phyloP scores from a whole-genome alignment of 2,329 filamentous ascomycete genomes.

The Apiospora kogelbergensis region DNA sequence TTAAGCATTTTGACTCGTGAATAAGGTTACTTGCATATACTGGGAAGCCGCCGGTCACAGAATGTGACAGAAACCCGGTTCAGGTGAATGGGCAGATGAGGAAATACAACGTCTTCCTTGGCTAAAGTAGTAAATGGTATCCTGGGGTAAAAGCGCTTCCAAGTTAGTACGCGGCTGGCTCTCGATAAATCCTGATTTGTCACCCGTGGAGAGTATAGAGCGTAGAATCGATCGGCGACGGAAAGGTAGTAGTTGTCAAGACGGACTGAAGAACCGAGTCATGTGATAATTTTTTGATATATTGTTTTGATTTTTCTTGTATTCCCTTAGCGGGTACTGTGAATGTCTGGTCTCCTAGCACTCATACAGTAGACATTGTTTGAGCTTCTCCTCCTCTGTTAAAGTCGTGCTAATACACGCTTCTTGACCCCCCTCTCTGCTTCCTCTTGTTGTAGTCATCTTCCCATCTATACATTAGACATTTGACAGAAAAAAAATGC shows the following conservation, averaged over 20 bases:
- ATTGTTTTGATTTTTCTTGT: not conserved
- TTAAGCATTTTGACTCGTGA: not conserved
- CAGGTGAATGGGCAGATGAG: not conserved
- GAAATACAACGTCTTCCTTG: not conserved
- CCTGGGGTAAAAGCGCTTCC: not conserved
- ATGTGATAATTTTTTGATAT: not conserved
- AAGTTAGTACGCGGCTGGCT: not conserved
- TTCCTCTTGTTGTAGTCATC: not conserved
- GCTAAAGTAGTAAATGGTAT: not conserved
- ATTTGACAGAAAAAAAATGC: slow-evolving; percentile 8
- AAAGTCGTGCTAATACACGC: not conserved
- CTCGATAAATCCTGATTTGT: not conserved
- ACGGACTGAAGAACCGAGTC: not conserved
- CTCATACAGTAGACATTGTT: not conserved
- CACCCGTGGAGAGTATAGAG: too few species aligned
- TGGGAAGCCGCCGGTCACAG: not conserved
- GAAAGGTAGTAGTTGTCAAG: not conserved
- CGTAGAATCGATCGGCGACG: not conserved
- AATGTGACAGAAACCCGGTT: not conserved
- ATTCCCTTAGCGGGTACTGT: not conserved
- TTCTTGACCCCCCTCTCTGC: not conserved
- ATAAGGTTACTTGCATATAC: not conserved
- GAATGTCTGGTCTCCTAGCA: not conserved
- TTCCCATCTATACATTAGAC: slow-evolving; percentile 12
- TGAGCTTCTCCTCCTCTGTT: not conserved